phyloP scores from a whole-genome alignment of 257 asterid species.

The Solanum chiquidenum region DNA sequence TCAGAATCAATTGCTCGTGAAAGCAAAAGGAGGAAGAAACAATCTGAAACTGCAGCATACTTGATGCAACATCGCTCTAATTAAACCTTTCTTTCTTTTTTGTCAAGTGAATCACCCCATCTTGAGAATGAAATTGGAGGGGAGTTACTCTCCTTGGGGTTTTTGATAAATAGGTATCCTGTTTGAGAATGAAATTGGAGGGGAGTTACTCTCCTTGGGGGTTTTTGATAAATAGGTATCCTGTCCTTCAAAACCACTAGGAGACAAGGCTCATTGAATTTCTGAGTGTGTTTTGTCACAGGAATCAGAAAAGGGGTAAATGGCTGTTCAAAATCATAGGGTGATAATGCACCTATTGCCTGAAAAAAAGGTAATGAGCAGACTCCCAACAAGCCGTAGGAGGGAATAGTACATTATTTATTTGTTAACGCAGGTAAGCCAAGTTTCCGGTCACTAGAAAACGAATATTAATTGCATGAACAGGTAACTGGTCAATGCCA shows the following conservation, averaged over 20 bases:
- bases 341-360: background rate
- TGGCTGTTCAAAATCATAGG: background rate
- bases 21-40: background rate
- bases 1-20: background rate
- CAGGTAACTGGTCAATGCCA: background rate
- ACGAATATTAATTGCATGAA: background rate
- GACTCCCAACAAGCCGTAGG: background rate
- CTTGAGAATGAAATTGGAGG: background rate
- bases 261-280: background rate
- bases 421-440: background rate
- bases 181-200: background rate
- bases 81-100: background rate
- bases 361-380: background rate
- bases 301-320: background rate
- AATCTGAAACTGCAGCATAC: background rate
- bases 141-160: background rate
- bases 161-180: background rate
- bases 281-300: background rate
- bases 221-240: background rate
- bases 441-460: background rate
- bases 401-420: background rate
- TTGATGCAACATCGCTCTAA: background rate
- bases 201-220: background rate
- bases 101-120: background rate
- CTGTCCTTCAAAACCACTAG: background rate